Conservation (phyloP, 306 rosid species). For the Quercus glauca region DNA sequence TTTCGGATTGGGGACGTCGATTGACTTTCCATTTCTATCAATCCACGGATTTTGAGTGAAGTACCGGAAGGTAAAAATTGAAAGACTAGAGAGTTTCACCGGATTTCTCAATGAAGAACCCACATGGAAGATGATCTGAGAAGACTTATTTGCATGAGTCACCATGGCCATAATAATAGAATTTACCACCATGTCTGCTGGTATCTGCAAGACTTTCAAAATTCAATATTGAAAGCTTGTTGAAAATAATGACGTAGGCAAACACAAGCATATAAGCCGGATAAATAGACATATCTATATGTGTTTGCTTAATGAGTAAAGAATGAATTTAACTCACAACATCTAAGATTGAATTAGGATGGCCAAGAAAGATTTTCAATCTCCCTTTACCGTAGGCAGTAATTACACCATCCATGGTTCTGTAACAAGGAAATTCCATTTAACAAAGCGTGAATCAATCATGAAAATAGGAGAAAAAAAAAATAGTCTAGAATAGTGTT, state of each 20-base stretch:
- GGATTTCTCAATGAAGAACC: conserved; percentile 39
- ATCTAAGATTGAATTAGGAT: conserved; percentile 34
- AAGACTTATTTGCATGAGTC: conserved; percentile 16
- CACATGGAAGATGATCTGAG: conserved; percentile 34
- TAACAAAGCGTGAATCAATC: not conserved
- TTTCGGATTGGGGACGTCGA: not conserved
- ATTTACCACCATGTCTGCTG: conserved; percentile 49
- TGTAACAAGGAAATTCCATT: not conserved
- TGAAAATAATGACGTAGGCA: not conserved
- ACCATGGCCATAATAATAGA: conserved; percentile 36
- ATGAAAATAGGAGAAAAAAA: not conserved
- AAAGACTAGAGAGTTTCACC: not conserved
- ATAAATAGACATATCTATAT: not conserved
- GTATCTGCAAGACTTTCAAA: conserved; percentile 27
- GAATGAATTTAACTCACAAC: conserved; percentile 17
- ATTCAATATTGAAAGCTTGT: too few species aligned
- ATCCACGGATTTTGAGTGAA: conserved; percentile 19
- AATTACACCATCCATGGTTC: conserved; percentile 41
- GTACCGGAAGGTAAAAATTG: not conserved
- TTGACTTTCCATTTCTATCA: conserved; percentile 23
- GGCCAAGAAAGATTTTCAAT: conserved; percentile 21
- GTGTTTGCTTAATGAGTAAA: too few species aligned
- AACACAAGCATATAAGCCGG: not conserved
- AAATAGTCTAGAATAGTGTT: too few species aligned
- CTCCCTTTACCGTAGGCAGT: conserved; percentile 39